Evolutionary conservation across 495 filamentous ascomycete species (phyloP), one percentile per base, ranked within the genome.

Genomic region (Talaromyces nanjingensis): DNA sequence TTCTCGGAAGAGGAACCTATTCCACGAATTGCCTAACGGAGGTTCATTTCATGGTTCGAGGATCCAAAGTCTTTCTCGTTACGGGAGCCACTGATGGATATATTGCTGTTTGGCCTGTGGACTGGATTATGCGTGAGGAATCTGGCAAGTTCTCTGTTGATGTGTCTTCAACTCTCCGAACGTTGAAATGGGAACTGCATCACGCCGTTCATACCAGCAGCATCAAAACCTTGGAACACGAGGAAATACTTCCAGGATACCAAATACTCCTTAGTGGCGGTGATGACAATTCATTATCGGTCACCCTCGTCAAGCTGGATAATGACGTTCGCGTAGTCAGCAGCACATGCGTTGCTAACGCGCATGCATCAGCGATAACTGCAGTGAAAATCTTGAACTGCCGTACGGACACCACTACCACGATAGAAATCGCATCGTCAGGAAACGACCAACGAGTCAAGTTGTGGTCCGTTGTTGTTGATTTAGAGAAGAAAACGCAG

Each of bases 361-460:
- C 93, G 0, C 94, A 98, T 73, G 87, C 91, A 2, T 87, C 91
- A 0, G 91, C 91, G 0, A 76, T 96, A 0, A 94, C 90, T 0
- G 87, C 87, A 0, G 65, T 93, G 0, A 78, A 80, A 5, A 68
- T 86, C 64, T 90, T 27, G 57, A 52, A 14, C 60, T 59, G 33
- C 63, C 53, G 16, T 61, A 4, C 52, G 45, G 37, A 59, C 11
- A 57, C 57, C 6, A 25, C 54, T 4, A 71, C 64, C 18, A 60
- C 64, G 0, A 31, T 75, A n/a, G 67, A 54, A n/a, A 63, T 91
- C 2, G 83, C 84, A 6, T 88, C 85, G 1, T 83, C 86, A 0
- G 86, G 91, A 27, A 92, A 90, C 63, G 94, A 97, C 69, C 92
- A 97, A 76, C 81, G 86, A 22, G 70, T 97, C 62, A 91, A 89